These are phyloP conservation scores for Ambrosia trifida DNA, from an alignment of 129 eudicot genomes.

Conservation along the genomic window DNA sequence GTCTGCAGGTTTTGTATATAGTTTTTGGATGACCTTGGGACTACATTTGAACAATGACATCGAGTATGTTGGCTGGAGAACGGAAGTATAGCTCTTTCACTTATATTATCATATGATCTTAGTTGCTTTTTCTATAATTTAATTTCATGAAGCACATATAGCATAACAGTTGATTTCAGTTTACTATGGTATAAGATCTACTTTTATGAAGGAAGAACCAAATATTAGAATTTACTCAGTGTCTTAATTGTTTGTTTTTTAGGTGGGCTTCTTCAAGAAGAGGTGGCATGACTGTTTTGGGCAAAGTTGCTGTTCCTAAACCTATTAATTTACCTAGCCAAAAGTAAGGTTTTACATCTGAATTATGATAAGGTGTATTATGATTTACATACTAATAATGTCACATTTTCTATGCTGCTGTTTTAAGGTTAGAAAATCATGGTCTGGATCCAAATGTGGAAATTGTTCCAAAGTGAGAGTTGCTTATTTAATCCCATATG, in stretches of 20 bases:
- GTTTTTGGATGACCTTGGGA: constrained; percentile 69
- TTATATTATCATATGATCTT: background rate
- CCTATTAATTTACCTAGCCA: constrained; percentile 98
- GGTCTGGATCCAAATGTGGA: constrained; percentile 96
- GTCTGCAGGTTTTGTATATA: constrained; percentile 36
- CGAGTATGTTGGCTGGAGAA: constrained; percentile 88
- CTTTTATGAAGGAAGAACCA: background rate
- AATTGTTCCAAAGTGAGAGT: constrained; percentile 95
- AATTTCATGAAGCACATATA: background rate
- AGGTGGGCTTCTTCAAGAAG: constrained; percentile 94
- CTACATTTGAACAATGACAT: constrained; percentile 63
- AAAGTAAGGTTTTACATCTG: constrained; percentile 44
- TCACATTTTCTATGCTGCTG: constrained; percentile 26
- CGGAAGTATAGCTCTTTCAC: constrained; percentile 58
- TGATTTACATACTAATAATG: constrained; percentile 11
- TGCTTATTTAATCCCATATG: constrained; percentile 10
- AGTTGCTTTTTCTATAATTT: background rate
- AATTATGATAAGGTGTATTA: background rate
- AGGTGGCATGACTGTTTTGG: constrained; percentile 92
- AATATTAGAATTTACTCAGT: background rate
- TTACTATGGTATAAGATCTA: constrained; percentile 14
- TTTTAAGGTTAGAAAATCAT: constrained; percentile 91
- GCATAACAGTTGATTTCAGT: constrained; percentile 7
- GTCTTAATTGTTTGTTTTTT: background rate
- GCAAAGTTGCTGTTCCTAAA: constrained; percentile 97